phyloP scores from a whole-genome alignment of 495 filamentous ascomycete species.

The Schizothecium vesticola region DNA sequence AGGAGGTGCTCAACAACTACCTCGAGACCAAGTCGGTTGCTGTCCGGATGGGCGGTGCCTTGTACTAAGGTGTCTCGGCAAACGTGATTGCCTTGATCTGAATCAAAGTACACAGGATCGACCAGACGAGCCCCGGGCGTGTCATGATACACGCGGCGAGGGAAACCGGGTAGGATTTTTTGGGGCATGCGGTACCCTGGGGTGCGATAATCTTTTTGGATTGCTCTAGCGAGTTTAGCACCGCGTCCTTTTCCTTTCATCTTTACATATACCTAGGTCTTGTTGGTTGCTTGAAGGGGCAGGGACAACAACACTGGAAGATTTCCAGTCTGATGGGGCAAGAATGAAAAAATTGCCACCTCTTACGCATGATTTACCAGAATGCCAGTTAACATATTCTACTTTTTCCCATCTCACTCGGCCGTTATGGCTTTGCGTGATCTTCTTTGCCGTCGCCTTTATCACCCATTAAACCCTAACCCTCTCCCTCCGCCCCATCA shows the following conservation, averaged over 20 bases:
- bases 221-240: background rate
- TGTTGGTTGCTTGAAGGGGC: background rate
- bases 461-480: background rate
- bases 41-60: conserved; percentile 30
- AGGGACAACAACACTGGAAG: background rate
- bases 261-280: background rate
- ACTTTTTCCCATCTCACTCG: background rate
- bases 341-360: background rate
- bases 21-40: conserved; percentile 65
- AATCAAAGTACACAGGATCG: background rate
- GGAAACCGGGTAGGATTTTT: background rate
- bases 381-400: too few relatives aligned
- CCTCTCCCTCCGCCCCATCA: background rate
- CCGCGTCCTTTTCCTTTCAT: background rate
- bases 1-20: conserved; percentile 90
- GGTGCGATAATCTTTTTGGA: background rate
- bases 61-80: conserved; percentile 12
- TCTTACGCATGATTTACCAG: background rate
- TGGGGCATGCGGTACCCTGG: background rate
- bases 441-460: background rate
- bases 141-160: background rate
- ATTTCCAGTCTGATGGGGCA: background rate
- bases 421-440: too few relatives aligned
- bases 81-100: background rate
- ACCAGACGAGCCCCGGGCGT: background rate